These are phyloP conservation scores for Porodaedalea pini DNA, from an alignment of 1,284 basidiomycete genomes.

Conservation along the genomic window DNA sequence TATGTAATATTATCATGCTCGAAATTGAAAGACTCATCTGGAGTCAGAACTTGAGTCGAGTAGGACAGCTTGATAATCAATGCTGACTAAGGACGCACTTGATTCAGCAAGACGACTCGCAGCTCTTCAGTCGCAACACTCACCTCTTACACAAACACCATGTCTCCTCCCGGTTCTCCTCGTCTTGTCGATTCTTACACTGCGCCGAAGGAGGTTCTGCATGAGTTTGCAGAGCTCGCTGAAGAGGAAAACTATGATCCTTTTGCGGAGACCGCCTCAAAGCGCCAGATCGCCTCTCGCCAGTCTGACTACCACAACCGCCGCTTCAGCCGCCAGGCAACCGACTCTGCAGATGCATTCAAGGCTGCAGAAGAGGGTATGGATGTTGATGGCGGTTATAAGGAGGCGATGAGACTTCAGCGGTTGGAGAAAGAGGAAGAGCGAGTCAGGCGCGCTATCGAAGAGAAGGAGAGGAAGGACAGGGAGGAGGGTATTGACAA, in stretches of 20 bases:
- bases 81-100: background rate
- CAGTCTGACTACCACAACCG: slow-evolving; percentile 96
- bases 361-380: slow-evolving; percentile 57
- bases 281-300: slow-evolving; percentile 89
- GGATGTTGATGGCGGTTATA: slow-evolving; percentile 84
- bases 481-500: slow-evolving; percentile 78
- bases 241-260: slow-evolving; percentile 92
- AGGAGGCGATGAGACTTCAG: slow-evolving; percentile 92
- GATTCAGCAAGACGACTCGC: background rate
- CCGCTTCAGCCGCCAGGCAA: slow-evolving; percentile 79
- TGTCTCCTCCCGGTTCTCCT: slow-evolving; percentile 37
- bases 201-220: slow-evolving; percentile 89
- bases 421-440: slow-evolving; percentile 92
- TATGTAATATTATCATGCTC: too few relatives aligned
- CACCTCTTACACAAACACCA: slow-evolving; percentile 24
- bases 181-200: slow-evolving; percentile 82
- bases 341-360: slow-evolving; percentile 80
- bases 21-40: background rate
- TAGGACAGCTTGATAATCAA: background rate
- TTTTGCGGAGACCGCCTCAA: slow-evolving; percentile 88
- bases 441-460: slow-evolving; percentile 79
- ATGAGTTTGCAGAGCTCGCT: slow-evolving; percentile 90
- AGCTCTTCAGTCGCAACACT: background rate
- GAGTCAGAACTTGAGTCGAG: too few relatives aligned
- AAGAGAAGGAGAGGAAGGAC: slow-evolving; percentile 82